Conservation (phyloP, 257 asterid genomes). For the Ophiorrhiza pumila region DNA sequence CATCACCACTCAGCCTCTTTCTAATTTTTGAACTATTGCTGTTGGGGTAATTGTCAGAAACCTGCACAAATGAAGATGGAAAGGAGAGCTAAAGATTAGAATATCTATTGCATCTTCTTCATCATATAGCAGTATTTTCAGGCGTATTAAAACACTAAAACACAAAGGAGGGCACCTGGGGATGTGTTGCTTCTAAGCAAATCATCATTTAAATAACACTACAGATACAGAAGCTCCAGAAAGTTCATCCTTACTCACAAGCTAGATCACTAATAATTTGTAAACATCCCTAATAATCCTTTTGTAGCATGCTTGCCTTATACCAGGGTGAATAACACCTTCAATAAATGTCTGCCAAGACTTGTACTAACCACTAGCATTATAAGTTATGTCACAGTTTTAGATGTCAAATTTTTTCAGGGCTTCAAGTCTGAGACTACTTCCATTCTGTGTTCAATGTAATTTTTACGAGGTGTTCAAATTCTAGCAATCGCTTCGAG, state of each 20-base stretch:
- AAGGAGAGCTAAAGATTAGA: background rate
- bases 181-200: background rate
- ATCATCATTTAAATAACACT: background rate
- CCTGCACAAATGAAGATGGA: conserved; percentile 35
- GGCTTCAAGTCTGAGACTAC: background rate
- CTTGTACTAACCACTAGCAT: background rate
- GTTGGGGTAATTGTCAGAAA: conserved; percentile 39
- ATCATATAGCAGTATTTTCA: background rate
- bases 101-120: background rate
- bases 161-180: background rate
- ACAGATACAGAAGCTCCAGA: background rate
- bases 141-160: background rate
- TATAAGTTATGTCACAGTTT: background rate
- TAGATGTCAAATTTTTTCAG: background rate
- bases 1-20: conserved; percentile 56
- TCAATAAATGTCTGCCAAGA: background rate
- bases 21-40: conserved; percentile 46
- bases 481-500: background rate
- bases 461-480: background rate
- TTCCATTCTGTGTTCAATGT: background rate
- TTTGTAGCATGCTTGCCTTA: too few relatives aligned
- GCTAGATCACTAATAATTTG: background rate
- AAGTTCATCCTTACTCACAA: background rate
- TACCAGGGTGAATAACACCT: background rate
- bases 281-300: background rate